Evolutionary conservation across 257 asterid genomes (phyloP).

Genomic region (Ilex aquifolium): DNA sequence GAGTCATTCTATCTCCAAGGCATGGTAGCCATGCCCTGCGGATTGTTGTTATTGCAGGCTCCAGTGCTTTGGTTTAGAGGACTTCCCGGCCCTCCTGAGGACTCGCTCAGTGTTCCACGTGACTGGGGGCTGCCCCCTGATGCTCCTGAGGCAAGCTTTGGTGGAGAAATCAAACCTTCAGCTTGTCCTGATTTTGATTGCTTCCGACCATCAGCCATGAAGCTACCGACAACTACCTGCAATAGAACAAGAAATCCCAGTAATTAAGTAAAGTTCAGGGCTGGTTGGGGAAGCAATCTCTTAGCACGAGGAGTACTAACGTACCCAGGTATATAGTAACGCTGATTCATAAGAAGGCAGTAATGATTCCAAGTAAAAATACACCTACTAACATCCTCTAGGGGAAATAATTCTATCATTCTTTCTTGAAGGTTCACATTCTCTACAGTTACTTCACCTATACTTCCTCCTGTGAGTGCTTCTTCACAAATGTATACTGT

Average conservation of each 20-base stretch:
- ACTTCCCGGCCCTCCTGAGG: constrained; percentile 11
- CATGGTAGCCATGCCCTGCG: constrained; percentile 6
- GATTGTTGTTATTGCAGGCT: background rate
- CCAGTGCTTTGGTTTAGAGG: constrained; percentile 7
- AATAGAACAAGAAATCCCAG: background rate
- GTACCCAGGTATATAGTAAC: background rate
- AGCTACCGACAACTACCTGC: constrained; percentile 17
- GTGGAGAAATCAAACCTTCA: constrained; percentile 2
- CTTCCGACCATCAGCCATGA: constrained; percentile 7
- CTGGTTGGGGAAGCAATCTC: background rate
- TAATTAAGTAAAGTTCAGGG: background rate
- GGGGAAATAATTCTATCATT: background rate
- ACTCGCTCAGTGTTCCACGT: constrained; percentile 13
- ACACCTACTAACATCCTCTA: background rate
- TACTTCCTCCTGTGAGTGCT: too few relatives aligned
- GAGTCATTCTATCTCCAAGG: constrained; percentile 9
- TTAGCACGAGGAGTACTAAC: background rate
- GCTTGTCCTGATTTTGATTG: constrained; percentile 2
- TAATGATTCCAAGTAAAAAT: background rate
- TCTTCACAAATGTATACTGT: too few relatives aligned
- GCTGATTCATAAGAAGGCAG: background rate
- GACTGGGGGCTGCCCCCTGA: constrained; percentile 14
- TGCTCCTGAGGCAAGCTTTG: constrained; percentile 6
- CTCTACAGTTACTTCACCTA: too few relatives aligned
- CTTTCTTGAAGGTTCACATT: too few relatives aligned